Base-by-base conservation (phyloP, 2,329 filamentous ascomycete genomes). In the Colletotrichum sp. region DNA sequence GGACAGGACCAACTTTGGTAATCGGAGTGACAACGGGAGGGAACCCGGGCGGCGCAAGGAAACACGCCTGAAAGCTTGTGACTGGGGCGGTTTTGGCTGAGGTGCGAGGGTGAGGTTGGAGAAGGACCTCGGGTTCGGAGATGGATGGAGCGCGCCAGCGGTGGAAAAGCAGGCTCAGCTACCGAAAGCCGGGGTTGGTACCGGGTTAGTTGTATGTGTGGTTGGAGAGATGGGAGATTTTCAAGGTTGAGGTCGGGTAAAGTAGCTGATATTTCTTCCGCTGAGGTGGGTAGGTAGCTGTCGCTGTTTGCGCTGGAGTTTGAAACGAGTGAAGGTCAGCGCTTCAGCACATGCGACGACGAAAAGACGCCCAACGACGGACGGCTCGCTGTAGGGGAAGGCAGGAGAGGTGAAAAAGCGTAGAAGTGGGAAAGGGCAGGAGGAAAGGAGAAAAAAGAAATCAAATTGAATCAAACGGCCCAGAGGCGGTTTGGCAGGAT, bases 111-210 rank as follows among this genome's bases (percentile, higher is more conserved):
- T 52, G 52, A 69, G 59, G 62, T 57, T 44, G 70, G 67, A 49
- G 68, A 70, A 63, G 57, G 26, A 70, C 70, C 74, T 76, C 70
- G 74, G 74, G 49, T 36, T 74, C 64, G 59, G 28, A 73, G 59
- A 69, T 57, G 64, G 64, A 63, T 62, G 55, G 57, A 68, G 73
- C 73, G 74, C 73, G 64, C 59, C 70, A 32, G 70, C 28, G 60
- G 71, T 21, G 72, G 60, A 21, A 28, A 49, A 66, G 16, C 64
- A 52, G 44, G 44, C 44, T 52, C 44, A 34, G 63, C 69, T 64
- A 72, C 71, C 59, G 71, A 74, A 57, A 76, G 64, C 70, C 71
- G 74, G 74, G 74, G 71, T 76, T 74, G 66, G 70, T 74, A 65
- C 59, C 71, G 30, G 32, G 59, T 57, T 70, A 69, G 44, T 24